Evolutionary conservation across 1,139 yeast genomes (phyloP).

Genomic region (Protomyces lactucae-debilis): DNA sequence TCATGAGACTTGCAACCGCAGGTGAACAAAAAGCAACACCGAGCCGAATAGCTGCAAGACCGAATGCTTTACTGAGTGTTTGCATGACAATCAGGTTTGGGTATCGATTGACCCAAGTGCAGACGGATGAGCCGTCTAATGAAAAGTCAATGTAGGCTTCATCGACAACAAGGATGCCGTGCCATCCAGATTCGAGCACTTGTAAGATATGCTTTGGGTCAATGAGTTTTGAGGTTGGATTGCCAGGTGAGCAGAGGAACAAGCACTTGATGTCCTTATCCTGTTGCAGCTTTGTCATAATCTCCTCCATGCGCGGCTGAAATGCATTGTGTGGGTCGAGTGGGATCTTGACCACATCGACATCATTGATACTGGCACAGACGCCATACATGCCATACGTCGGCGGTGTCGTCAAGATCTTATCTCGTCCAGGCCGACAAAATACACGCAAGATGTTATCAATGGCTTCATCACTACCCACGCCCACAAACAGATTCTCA

Average conservation of each 20-base stretch:
- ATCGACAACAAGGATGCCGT: constrained; percentile 80
- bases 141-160: constrained; percentile 92
- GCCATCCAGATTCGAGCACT: constrained; percentile 55
- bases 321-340: constrained; percentile 46
- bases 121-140: constrained; percentile 55
- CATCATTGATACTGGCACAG: constrained; percentile 85
- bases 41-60: constrained; percentile 89
- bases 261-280: constrained; percentile 59
- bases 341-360: constrained; percentile 69
- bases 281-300: constrained; percentile 40
- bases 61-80: constrained; percentile 90
- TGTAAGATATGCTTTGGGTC: constrained; percentile 48
- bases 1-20: constrained; percentile 60
- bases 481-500: constrained; percentile 82
- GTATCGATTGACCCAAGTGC: constrained; percentile 75
- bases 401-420: constrained; percentile 83
- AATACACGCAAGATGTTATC: constrained; percentile 82
- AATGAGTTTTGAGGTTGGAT: constrained; percentile 77
- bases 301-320: constrained; percentile 44
- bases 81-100: constrained; percentile 85
- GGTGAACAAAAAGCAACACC: constrained; percentile 70
- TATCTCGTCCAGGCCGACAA: constrained; percentile 77
- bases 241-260: constrained; percentile 96
- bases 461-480: constrained; percentile 94
- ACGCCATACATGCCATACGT: constrained; percentile 96